Conservation (phyloP, 1,284 basidiomycete species). For the Leccinum pallidistipes region DNA sequence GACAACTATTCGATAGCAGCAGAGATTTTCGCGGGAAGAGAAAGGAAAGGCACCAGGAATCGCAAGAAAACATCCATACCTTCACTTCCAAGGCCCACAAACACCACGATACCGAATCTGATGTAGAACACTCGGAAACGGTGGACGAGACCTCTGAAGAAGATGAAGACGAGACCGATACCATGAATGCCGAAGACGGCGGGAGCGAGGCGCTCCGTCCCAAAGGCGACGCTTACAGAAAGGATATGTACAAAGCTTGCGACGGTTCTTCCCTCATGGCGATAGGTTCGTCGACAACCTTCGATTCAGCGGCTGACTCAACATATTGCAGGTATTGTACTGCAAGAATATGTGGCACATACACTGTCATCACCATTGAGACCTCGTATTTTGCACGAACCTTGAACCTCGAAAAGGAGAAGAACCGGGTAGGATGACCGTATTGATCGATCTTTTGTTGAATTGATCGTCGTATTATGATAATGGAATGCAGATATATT, state of each 20-base stretch:
- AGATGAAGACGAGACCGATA: conserved; percentile 24
- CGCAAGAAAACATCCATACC: conserved; percentile 25
- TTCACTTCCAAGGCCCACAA: conserved; percentile 16
- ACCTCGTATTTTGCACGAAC: conserved; percentile 1
- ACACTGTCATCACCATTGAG: conserved; percentile 11
- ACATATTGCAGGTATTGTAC: conserved; percentile 53
- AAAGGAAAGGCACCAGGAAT: conserved; percentile 29
- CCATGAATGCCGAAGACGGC: conserved; percentile 13
- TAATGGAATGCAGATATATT: conserved; percentile 11
- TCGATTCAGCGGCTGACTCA: conserved; percentile 7
- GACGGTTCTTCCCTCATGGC: conserved; percentile 73
- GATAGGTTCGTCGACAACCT: conserved; percentile 48
- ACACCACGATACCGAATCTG: conserved; percentile 13
- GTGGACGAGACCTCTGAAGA: conserved; percentile 27
- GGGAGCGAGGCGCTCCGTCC: conserved; percentile 5
- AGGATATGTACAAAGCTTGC: conserved; percentile 73
- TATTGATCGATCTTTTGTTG: not conserved
- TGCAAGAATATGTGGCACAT: conserved; percentile 61
- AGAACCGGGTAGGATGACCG: conserved; percentile 2
- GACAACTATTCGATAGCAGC: conserved; percentile 54
- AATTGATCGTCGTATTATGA: not conserved
- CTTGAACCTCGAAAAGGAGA: conserved; percentile 11
- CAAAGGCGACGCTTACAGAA: conserved; percentile 27
- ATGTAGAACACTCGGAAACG: conserved; percentile 18
- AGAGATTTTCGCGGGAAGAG: conserved; percentile 45